Base-by-base conservation (phyloP, 768 basidiomycete genomes). In the Austroboletus festivus region DNA sequence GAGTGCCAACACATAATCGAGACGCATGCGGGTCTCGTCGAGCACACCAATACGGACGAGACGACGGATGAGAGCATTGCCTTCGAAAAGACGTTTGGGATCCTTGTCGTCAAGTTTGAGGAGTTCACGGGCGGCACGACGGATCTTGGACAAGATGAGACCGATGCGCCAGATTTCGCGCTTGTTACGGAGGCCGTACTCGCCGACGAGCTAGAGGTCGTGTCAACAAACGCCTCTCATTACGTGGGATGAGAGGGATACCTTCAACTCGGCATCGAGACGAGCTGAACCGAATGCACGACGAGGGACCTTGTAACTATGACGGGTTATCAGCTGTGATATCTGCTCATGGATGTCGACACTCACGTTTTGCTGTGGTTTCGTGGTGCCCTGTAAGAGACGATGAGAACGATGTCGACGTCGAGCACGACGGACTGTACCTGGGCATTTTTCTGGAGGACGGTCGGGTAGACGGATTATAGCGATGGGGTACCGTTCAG, bases 151-250 rank as follows among this genome's bases (percentile, higher is more conserved):
- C 47, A 99, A 86, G 71, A 85, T 85, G 66, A 99, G 86, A 70
- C 92, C 85, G 72, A 99, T 98, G 67, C 96, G 91, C 96, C 95
- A 99, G 78, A 98, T 96, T 78, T 99, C 96, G 70, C 95, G 89
- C 82, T 99, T 99, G 89, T 97, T 98, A 73, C 94, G 90, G 70
- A 98, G 91, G 71, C 96, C 96, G 80, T 94, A 98, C 77, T 99
- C 96, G 74, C 96, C 95, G 46, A 94, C 95, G 73, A 98, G 94
- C 95, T 96, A 62, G 34, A 45, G 15, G 15, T 37, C 31, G 21
- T 33, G n/a, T n/a, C n/a, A 44, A 33, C 43, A 44, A 43, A 39
- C n/a, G 31, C 49, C 24, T n/a, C n/a, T n/a, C n/a, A n/a, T n/a
- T n/a, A n/a, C n/a, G n/a, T n/a, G n/a, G n/a, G n/a, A n/a, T n/a